Evolutionary conservation across 768 basidiomycete genomes (phyloP).

Genomic region (Amanita rubescens): DNA sequence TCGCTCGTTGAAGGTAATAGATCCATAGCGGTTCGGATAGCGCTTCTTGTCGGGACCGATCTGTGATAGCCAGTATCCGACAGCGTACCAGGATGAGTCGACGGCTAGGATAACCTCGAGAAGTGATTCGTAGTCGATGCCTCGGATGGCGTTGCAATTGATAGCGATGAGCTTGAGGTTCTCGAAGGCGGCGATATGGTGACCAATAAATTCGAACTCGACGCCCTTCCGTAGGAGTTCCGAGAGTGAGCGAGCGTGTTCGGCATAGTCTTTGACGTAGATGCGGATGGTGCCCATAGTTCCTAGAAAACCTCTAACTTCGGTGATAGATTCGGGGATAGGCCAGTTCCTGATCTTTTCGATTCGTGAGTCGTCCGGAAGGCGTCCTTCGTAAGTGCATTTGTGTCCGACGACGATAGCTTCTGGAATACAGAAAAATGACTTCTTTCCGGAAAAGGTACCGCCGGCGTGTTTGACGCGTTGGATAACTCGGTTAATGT

Average conservation of each 20-base stretch:
- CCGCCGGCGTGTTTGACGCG: conserved; percentile 21
- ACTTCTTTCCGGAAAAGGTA: conserved; percentile 18
- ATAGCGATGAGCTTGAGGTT: neutral
- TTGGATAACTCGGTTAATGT: conserved; percentile 27
- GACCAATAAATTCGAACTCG: too few relatives aligned
- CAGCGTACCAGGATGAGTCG: conserved; percentile 16
- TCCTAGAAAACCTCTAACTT: neutral
- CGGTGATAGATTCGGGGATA: neutral
- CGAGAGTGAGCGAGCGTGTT: too few relatives aligned
- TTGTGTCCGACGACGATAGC: neutral
- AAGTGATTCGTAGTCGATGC: conserved; percentile 21
- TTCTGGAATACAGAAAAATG: neutral
- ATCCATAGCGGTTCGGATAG: neutral
- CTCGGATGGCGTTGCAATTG: conserved; percentile 15
- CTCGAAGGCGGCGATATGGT: too few relatives aligned
- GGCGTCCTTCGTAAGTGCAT: neutral
- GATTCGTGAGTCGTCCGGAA: neutral
- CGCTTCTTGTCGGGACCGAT: neutral
- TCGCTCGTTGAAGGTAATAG: conserved; percentile 21
- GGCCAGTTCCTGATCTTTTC: neutral
- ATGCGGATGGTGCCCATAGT: too few relatives aligned
- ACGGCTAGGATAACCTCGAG: conserved; percentile 21
- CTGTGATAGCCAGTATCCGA: conserved; percentile 9
- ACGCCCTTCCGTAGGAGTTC: too few relatives aligned
- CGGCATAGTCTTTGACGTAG: too few relatives aligned